Evolutionary conservation across 345 rosid genomes (phyloP), one percentile per base, ranked within the genome.

Genomic region (Psidium guajava): DNA sequence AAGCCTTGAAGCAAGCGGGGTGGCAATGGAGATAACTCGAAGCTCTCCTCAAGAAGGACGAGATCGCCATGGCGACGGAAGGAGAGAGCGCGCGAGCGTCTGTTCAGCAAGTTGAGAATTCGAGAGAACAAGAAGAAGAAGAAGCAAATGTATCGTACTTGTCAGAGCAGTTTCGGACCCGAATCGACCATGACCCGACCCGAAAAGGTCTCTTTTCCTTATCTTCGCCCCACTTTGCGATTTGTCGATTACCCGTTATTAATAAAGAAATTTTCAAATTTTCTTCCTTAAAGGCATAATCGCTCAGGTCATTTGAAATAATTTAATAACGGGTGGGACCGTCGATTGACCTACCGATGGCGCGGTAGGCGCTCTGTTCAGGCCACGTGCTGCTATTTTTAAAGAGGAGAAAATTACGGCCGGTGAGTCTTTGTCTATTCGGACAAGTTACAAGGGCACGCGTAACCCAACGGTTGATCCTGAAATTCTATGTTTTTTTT

Each of bases 11-110:
- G 84, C 85, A 86, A 86, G 92, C 52, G 81, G 96, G 85, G 81
- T 87, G 75, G 86, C 88, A 87, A 85, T 86, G 91, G 85, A 89
- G 83, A 86, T 90, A 90, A 85, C 89, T 73, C 56, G 95, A 94
- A 83, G 94, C 96, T 89, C 90, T 88, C 88, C 87, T 85, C 85
- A 95, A 86, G 87, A 93, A 93, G 84, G 95, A 95, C 49, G 91
- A 83, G 20, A 90, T 80, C 52, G 91, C 90, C 98, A 92, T 94
- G 82, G 86, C 61, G 3, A 2, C 7, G 51, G 53, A 54, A 4
- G 32, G 36, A 54, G 82, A 36, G 32, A 4, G 54, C 25, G 57
- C 57, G 16, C 15, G 18, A 25, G 47, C 28, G 44, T 69, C 53
- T 12, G 44, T 20, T 0, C 21, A 10, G 25, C 1, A 10, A 8